Base-by-base conservation (phyloP, 257 asterid species). In the Cinchona pubescens region DNA sequence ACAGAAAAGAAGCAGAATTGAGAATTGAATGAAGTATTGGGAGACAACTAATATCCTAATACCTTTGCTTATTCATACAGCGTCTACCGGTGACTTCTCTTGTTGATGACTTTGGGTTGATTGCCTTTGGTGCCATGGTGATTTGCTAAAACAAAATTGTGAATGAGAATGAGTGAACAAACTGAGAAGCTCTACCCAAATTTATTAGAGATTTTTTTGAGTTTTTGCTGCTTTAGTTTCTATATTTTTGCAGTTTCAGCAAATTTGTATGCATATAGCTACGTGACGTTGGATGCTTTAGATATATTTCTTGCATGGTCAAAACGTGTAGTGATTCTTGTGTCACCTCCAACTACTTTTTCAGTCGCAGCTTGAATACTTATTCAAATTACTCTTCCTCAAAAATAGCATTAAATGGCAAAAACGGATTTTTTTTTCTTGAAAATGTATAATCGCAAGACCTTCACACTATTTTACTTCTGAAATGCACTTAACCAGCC, bases 121-220 rank as follows among this genome's bases (percentile, higher is more conserved):
- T 53, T 65, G 11, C 21, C 75, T 71, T 51, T 60, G 23, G 48
- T 1, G 75, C 65, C 75, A 71, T 71, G 11, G 34, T 10, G 70
- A 38, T 62, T 4, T 32, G 67, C 43, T 32, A 27, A 18, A 18
- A 3, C 25, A 62, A 32, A 34, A 18, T n/a, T 37, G 9, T 38
- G 51, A 65, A 37, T 32, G 32, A 38, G 35, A 40, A 49, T 11
- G 25, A 32, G 63, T 69, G 45, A n/a, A n/a, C 30, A 49, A 70
- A 25, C 18, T 23, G 74, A 30, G 74, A 21, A 40, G 0, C 18
- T 21, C 7, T 9, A 49, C 43, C 29, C 30, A 43, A 32, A 70
- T 49, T 32, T 34, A 46, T 69, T 32, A 27, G 7, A 11, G 32
- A 25, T 7, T 19, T 14, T 69, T 37, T 19, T 5, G 21, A 3